Evolutionary conservation across 768 basidiomycete species (phyloP).

Genomic region (Suillus variegatus): DNA sequence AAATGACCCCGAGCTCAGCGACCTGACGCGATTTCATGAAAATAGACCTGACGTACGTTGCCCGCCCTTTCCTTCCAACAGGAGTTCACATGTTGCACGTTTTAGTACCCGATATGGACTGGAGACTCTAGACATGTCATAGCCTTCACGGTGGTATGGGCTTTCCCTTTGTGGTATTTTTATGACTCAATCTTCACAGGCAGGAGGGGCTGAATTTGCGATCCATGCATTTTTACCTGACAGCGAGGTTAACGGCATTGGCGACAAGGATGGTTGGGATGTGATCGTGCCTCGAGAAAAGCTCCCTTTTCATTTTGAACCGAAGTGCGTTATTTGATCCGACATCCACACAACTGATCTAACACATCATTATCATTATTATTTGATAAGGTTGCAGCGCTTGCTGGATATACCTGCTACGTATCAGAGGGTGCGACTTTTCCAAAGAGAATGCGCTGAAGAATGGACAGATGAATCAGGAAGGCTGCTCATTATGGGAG

Average conservation of each 20-base stretch:
- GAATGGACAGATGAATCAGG: conserved; percentile 53
- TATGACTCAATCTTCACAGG: conserved; percentile 13
- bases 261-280: conserved; percentile 36
- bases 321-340: conserved; percentile 32
- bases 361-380: conserved; percentile 1
- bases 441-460: conserved; percentile 42
- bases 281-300: conserved; percentile 34
- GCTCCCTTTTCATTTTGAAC: conserved; percentile 39
- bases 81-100: neutral
- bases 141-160: conserved; percentile 24
- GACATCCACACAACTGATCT: neutral
- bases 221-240: conserved; percentile 43
- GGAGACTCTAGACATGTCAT: conserved; percentile 28
- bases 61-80: neutral
- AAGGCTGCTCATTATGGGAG: conserved; percentile 55
- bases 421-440: conserved; percentile 42
- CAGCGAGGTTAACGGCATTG: conserved; percentile 35
- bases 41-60: conserved; percentile 25
- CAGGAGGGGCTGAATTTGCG: conserved; percentile 41
- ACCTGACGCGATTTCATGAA: conserved; percentile 26
- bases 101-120: conserved; percentile 27
- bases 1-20: conserved; percentile 44
- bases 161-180: neutral
- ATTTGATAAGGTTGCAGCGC: conserved; percentile 37
- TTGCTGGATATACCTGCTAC: conserved; percentile 36